Evolutionary conservation across 2,329 filamentous ascomycete species (phyloP), one percentile per base, ranked within the genome.

Genomic region (Orbilia ellipsospora): DNA sequence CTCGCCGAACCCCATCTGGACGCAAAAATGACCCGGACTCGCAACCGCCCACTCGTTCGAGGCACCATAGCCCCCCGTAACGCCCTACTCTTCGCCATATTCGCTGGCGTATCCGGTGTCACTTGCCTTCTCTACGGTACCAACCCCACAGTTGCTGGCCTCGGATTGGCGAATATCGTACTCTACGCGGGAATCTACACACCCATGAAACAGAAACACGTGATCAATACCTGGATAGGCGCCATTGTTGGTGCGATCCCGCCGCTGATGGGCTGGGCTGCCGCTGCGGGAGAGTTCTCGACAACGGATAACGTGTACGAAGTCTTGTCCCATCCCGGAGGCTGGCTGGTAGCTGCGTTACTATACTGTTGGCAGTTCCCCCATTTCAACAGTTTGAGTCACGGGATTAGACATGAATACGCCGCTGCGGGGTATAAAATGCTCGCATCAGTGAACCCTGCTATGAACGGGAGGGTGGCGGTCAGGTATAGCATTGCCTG

Each of bases 321-420:
- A 51, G 64, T 67, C 23, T 68, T 80, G 0, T 75, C 72, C 1
- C 79, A 80, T 54, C 78, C 79, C 0, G 95, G 95, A 4, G 95
- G 94, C 2, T 99, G 95, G 95, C 84, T 98, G 0, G 85, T 97
- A 13, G 94, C 92, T 0, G 89, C 87, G 0, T 84, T 98, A 5
- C 85, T 99, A 4, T 96, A 97, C 78, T 91, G 93, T 12, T 99
- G 95, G 95, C 94, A 99, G 81, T 98, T 99, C 81, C 93, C 95
- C 2, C 95, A 99, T 83, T 99, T 99, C 85, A 98, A 97, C 87
- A 91, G 94, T 0, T 86, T 99, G 20, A 94, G 92, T 55, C 96
- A 94, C 88, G 86, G 88, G 2, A 96, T 98, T 75, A 87, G 93
- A 18, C 90, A 96, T 7, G 95, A 99, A 82, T 99, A 99, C 85